Conservation (phyloP, 495 filamentous ascomycete genomes). For the Penicillium manginii region DNA sequence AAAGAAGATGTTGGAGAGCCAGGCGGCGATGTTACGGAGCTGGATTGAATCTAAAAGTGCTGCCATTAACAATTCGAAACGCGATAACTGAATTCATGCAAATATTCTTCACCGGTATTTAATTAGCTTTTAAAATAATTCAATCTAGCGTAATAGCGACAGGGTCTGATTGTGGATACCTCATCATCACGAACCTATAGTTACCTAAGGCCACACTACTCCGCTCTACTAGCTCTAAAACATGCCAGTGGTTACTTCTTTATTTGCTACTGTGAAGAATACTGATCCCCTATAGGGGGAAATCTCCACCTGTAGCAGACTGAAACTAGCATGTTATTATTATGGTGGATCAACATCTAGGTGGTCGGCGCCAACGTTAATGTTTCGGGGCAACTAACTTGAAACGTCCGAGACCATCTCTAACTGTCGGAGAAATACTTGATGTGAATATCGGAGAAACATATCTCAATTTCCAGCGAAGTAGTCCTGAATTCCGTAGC, state of each 20-base stretch:
- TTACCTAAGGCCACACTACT: neutral
- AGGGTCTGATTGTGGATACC: too few species aligned
- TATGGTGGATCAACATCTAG: neutral
- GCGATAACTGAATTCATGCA: constrained; percentile 17
- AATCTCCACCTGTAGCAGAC: neutral
- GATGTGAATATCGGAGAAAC: neutral
- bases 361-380: neutral
- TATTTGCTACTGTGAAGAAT: neutral
- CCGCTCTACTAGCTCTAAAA: neutral
- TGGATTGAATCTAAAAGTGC: constrained; percentile 37
- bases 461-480: neutral
- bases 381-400: constrained; percentile 1
- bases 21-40: constrained; percentile 44
- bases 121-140: neutral
- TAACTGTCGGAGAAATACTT: neutral
- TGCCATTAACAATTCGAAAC: constrained; percentile 2
- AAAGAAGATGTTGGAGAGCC: constrained; percentile 47
- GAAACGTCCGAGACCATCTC: neutral
- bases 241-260: neutral
- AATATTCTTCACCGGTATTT: neutral
- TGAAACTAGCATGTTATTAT: neutral
- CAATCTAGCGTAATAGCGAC: neutral
- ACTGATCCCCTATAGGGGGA: neutral
- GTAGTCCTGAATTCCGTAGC: neutral
- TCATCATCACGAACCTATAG: too few species aligned